Evolutionary conservation across 106 monocot genomes (phyloP).

Genomic region (Dendrobium huoshanense): DNA sequence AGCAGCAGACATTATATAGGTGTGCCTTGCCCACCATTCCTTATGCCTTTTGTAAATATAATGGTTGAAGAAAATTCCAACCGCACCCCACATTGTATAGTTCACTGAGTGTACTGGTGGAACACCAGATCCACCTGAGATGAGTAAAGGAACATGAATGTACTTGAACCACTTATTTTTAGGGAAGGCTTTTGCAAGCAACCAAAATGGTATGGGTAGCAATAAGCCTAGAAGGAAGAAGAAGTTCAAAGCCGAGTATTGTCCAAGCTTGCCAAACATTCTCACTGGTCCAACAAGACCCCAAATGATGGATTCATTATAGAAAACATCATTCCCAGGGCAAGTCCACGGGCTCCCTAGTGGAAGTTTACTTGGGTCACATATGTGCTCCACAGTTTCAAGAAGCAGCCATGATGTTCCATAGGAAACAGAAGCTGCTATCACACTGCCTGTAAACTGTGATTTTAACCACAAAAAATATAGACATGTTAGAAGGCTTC

Average conservation of each 20-base stretch:
- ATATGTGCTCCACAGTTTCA: slow-evolving; percentile 48
- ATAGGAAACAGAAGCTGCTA: slow-evolving; percentile 54
- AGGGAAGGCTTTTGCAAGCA: slow-evolving; percentile 34
- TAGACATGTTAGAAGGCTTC: neutral
- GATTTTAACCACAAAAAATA: neutral
- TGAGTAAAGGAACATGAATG: slow-evolving; percentile 68
- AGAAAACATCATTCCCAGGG: slow-evolving; percentile 51
- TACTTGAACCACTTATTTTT: slow-evolving; percentile 47
- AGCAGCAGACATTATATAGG: slow-evolving; percentile 70
- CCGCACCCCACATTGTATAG: slow-evolving; percentile 62
- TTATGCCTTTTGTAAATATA: slow-evolving; percentile 44
- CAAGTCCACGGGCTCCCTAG: slow-evolving; percentile 87
- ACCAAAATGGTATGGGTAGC: slow-evolving; percentile 66
- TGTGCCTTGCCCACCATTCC: slow-evolving; percentile 81
- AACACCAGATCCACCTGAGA: slow-evolving; percentile 43
- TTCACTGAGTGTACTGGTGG: slow-evolving; percentile 62
- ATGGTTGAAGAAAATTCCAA: slow-evolving; percentile 60
- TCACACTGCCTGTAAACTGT: slow-evolving; percentile 60
- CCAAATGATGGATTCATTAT: slow-evolving; percentile 85
- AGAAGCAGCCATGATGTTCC: slow-evolving; percentile 80
- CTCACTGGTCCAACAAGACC: slow-evolving; percentile 69
- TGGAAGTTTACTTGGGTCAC: slow-evolving; percentile 44
- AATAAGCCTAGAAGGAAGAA: slow-evolving; percentile 67
- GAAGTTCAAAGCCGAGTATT: slow-evolving; percentile 35
- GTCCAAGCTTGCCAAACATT: slow-evolving; percentile 55